These are phyloP conservation scores for Boeremia lycopersici DNA, from an alignment of 2,329 filamentous ascomycete genomes.

Conservation along the genomic window DNA sequence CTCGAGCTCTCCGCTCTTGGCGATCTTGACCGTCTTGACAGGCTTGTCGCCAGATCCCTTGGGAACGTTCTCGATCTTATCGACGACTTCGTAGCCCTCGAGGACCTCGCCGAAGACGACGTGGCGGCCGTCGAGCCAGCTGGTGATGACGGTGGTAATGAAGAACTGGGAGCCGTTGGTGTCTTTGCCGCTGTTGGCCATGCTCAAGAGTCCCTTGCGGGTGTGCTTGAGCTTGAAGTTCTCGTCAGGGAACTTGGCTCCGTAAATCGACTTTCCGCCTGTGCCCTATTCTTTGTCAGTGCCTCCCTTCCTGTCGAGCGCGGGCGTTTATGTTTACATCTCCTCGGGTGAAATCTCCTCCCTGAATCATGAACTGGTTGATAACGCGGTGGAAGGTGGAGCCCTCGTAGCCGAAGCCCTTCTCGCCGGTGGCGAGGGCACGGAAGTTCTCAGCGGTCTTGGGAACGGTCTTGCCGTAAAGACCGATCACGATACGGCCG, in stretches of 20 bases:
- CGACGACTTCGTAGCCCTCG: constrained; percentile 81
- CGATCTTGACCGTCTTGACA: constrained; percentile 72
- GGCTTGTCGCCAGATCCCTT: constrained; percentile 74
- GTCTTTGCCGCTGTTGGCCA: constrained; percentile 76
- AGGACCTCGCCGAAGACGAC: constrained; percentile 90
- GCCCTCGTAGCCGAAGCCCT: constrained; percentile 82
- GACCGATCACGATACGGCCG: constrained; percentile 78
- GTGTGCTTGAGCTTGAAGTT: constrained; percentile 95
- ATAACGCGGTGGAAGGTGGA: constrained; percentile 90
- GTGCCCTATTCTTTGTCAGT: constrained; percentile 57
- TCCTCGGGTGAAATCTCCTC: constrained; percentile 82
- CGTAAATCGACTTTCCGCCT: constrained; percentile 88
- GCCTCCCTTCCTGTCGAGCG: not conserved
- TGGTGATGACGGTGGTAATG: constrained; percentile 82
- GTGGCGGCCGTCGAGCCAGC: constrained; percentile 82
- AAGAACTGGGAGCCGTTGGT: constrained; percentile 83
- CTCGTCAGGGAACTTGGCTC: constrained; percentile 82
- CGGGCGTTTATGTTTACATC: constrained; percentile 52
- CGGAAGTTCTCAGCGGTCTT: constrained; percentile 74
- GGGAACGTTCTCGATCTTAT: constrained; percentile 75
- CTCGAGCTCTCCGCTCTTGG: constrained; percentile 81
- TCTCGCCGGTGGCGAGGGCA: constrained; percentile 81
- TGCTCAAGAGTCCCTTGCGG: constrained; percentile 79
- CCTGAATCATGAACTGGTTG: constrained; percentile 91
- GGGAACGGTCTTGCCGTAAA: constrained; percentile 87